phyloP scores from a whole-genome alignment of 495 filamentous ascomycete genomes.

The Staphylotrichum tortipilum region DNA sequence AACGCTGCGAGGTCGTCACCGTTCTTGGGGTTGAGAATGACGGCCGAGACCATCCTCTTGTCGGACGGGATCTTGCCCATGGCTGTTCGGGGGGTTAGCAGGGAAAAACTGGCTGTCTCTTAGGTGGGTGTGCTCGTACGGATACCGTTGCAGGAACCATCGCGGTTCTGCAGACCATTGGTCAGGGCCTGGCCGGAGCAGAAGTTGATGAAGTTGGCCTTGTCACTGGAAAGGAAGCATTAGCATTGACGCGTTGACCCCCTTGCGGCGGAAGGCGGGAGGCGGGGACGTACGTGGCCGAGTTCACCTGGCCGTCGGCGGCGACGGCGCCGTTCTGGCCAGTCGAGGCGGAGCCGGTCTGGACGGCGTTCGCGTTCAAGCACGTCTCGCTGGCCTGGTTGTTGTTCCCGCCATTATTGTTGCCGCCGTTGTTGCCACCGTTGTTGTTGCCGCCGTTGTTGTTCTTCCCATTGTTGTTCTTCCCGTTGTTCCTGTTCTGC shows the following conservation, averaged over 20 bases:
- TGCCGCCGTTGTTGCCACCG: conserved; percentile 11
- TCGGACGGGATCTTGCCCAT: conserved; percentile 65
- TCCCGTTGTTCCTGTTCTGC: conserved; percentile 11
- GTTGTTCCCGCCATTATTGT: conserved; percentile 17
- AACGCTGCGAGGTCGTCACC: conserved; percentile 39
- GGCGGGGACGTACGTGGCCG: conserved; percentile 38
- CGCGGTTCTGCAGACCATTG: conserved; percentile 55
- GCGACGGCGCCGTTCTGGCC: conserved; percentile 21
- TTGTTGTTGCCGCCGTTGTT: conserved; percentile 12
- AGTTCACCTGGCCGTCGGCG: conserved; percentile 46
- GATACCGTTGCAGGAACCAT: conserved; percentile 66
- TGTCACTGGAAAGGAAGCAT: conserved; percentile 26
- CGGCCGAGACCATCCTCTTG: conserved; percentile 57
- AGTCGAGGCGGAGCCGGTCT: conserved; percentile 38
- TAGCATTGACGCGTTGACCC: not conserved
- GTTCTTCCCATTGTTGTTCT: conserved; percentile 11
- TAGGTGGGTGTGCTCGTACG: conserved; percentile 36
- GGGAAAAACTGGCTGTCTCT: not conserved
- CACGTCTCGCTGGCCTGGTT: conserved; percentile 19
- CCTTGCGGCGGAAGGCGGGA: too few species aligned
- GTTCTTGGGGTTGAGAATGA: conserved; percentile 49
- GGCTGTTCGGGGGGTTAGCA: conserved; percentile 35
- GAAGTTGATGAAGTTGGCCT: conserved; percentile 62
- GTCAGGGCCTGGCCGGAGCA: conserved; percentile 59
- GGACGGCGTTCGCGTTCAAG: conserved; percentile 40